Evolutionary conservation across 257 asterid genomes (phyloP), one percentile per base, ranked within the genome.

Genomic region (Nicotiana benthamiana): DNA sequence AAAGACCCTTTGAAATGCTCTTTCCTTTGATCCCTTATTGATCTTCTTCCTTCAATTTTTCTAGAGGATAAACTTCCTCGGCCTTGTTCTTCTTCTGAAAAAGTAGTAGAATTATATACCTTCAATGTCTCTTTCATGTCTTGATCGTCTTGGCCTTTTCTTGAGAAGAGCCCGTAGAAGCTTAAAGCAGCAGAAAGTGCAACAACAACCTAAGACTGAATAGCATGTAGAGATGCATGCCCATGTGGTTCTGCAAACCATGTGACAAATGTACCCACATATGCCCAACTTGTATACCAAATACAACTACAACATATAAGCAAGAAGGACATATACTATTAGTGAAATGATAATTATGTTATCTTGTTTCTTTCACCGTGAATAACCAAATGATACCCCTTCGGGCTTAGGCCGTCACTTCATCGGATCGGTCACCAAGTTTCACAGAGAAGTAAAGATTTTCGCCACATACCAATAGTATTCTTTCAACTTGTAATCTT

Each of bases 231-330:
- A 60, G 53, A 89, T 86, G 48, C 89, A 89, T 54, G 93, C 89
- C 90, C 91, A 87, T 40, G 83, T 64, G n/a, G 83, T 62, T 87
- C 86, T 83, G 65, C 86, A 89, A 61, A 90, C 66, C 18, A 81
- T 83, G 57, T 48, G 87, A 75, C 90, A 87, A 62, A 93, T 84
- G 90, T 97, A 93, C 82, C 87, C 93, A 81, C 90, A 89, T 82
- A 93, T 89, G 17, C 98, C 97, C 87, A 93, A 79, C 85, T 88
- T 91, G 93, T 81, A 89, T 43, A 89, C 15, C 28, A 94, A 84
- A 80, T 89, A 94, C 67, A 93, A 86, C 89, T 90, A 91, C 40
- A 93, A 75, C 92, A 85, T 28, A 51, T 43, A 27, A 48, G 4
- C 48, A 80, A 53, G 43, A 32, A 20, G 36, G 22, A 7, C 27